Evolutionary conservation across 2,329 filamentous ascomycete species (phyloP), one percentile per base, ranked within the genome.

Genomic region (Chrysoporthe austroafricana): DNA sequence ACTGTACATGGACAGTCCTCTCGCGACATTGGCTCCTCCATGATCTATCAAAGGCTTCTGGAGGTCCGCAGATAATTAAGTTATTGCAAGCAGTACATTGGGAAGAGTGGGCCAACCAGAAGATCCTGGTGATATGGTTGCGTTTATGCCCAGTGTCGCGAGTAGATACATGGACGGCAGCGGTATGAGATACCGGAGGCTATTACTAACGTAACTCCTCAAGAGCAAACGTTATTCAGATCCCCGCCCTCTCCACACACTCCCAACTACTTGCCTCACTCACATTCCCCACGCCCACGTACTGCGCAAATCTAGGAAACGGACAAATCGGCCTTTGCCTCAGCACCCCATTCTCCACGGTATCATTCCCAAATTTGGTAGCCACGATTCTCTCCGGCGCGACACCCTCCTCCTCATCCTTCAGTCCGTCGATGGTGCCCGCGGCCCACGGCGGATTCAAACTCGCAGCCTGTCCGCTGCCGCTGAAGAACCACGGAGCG

Each of bases 341-440:
- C 62, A 36, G 3, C 34, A 63, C 48, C 11, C 50, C 48, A 46
- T n/a, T 26, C n/a, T 11, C 62, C 46, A 62, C 34, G 34, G 62
- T 43, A 13, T 63, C 48, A 43, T 63, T 56, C 21, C n/a, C 36
- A 44, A 56, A 71, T 4, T 59, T 63, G 11, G 62, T 68, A 1
- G 42, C 57, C 2, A 62, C 34, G 39, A 73, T 70, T 9, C 74
- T 74, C 58, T 81, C 79, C 0, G 82, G 82, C 0, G 80, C 81
- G 18, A 74, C 69, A 3, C 74, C 76, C 43, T 77, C 67, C 72
- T 80, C 74, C 0, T 79, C 48, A 43, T 63, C 61, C 61, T 21
- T 52, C 32, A 63, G n/a, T 16, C 61, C 61, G 4, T 36, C 46
- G 18, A 63, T 14, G 32, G 61, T 52, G 3, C 46, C 46, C 26